Evolutionary conservation across 2,329 filamentous ascomycete genomes (phyloP).

Genomic region (Phyllosticta capitalensis): DNA sequence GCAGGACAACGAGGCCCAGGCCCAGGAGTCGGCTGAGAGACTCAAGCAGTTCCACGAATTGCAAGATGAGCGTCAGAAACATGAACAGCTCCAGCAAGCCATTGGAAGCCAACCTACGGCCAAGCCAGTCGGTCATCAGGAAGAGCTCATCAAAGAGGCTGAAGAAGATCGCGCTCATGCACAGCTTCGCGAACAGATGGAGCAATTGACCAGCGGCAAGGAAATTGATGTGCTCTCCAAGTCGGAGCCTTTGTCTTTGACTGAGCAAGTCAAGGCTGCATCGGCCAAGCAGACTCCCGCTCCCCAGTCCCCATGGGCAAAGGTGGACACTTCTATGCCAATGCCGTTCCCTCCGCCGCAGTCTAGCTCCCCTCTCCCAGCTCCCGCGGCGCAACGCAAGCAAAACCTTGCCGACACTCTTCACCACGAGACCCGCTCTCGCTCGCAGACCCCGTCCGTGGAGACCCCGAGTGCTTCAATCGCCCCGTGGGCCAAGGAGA

Average conservation of each 20-base stretch:
- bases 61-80: conserved; percentile 35
- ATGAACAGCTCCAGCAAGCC: conserved; percentile 8
- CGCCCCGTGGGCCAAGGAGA: conserved; percentile 92
- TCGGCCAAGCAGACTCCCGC: conserved; percentile 50
- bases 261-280: conserved; percentile 70
- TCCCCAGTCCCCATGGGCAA: conserved; percentile 48
- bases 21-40: conserved; percentile 50
- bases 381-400: conserved; percentile 78
- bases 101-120: not conserved
- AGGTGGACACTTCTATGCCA: conserved; percentile 58
- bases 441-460: conserved; percentile 63
- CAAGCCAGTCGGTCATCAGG: conserved; percentile 3
- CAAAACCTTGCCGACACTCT: conserved; percentile 74
- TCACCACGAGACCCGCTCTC: conserved; percentile 57
- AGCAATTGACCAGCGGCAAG: conserved; percentile 4
- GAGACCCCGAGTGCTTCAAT: conserved; percentile 61
- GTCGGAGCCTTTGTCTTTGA: conserved; percentile 56
- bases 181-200: conserved; percentile 12
- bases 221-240: conserved; percentile 19
- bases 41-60: conserved; percentile 76
- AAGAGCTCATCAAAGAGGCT: conserved; percentile 17
- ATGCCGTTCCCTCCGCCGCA: conserved; percentile 67
- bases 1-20: conserved; percentile 37
- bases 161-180: conserved; percentile 17
- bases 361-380: conserved; percentile 73